phyloP scores from a whole-genome alignment of 495 filamentous ascomycete genomes.

The Terfezia claveryi region DNA sequence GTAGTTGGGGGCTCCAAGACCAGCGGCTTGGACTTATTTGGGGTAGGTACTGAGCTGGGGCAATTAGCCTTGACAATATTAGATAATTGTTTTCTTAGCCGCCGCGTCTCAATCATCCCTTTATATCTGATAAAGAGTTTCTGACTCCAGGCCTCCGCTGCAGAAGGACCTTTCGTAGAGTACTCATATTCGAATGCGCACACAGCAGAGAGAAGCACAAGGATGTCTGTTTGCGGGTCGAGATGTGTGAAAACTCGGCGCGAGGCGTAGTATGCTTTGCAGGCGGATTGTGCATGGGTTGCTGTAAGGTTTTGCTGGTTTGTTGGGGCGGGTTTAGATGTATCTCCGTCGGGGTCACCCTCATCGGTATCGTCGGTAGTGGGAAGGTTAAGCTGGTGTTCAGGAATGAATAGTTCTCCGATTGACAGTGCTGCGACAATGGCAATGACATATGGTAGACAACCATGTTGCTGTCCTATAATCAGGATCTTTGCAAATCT shows the following conservation, averaged over 20 bases:
- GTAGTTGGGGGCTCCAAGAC: conserved; percentile 42
- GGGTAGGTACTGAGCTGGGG: conserved; percentile 37
- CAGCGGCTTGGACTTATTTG: conserved; percentile 27
- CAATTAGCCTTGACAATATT: conserved; percentile 57
- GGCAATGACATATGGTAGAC: conserved; percentile 69
- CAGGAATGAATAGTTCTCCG: conserved; percentile 66
- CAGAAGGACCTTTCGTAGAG: conserved; percentile 25
- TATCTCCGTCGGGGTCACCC: conserved; percentile 24
- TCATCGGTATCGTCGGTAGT: conserved; percentile 1
- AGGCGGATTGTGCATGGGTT: conserved; percentile 23
- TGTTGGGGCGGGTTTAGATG: conserved; percentile 20
- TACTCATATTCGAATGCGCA: conserved; percentile 60
- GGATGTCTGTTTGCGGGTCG: conserved; percentile 62
- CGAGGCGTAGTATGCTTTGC: conserved; percentile 48
- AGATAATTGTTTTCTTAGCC: conserved; percentile 62
- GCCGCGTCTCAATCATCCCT: conserved; percentile 60
- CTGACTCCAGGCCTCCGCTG: conserved; percentile 44
- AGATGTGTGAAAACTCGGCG: conserved; percentile 63
- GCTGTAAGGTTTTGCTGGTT: background rate
- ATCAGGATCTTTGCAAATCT: conserved; percentile 78
- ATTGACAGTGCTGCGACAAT: conserved; percentile 76
- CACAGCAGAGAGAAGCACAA: conserved; percentile 73
- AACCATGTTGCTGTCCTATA: conserved; percentile 63
- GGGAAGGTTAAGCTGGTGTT: conserved; percentile 46
- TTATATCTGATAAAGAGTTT: conserved; percentile 69